Conservation (phyloP, 2,329 filamentous ascomycete genomes). For the Scytalidium lignicola region DNA sequence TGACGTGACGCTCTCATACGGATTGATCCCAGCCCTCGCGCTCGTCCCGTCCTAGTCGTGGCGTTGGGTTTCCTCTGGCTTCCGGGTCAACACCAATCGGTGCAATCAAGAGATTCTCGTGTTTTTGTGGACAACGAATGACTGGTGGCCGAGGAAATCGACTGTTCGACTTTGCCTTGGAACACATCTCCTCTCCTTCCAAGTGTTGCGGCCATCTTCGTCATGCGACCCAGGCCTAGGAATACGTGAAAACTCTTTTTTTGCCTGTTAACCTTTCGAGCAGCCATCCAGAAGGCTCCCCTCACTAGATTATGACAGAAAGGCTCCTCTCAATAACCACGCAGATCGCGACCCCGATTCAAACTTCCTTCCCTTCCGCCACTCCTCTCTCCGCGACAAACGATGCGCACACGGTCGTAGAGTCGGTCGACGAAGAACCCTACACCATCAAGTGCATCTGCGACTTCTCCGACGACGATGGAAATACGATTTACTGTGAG, state of each 20-base stretch:
- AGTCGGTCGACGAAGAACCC: conserved; percentile 65
- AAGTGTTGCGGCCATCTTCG: conserved; percentile 29
- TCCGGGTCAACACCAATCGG: background rate
- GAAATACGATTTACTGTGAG: conserved; percentile 95
- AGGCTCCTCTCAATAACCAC: conserved; percentile 28
- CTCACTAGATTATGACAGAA: conserved; percentile 34
- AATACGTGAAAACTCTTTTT: conserved; percentile 25
- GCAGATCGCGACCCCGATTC: conserved; percentile 28
- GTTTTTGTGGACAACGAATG: conserved; percentile 6
- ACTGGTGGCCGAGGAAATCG: conserved; percentile 1
- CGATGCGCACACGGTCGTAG: conserved; percentile 30
- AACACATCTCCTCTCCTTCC: conserved; percentile 16
- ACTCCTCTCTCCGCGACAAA: conserved; percentile 12
- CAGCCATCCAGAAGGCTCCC: conserved; percentile 28
- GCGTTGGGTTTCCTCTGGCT: no score
- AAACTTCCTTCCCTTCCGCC: conserved; percentile 17
- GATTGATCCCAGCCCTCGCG: no score
- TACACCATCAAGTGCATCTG: conserved; percentile 99
- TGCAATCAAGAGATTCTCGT: background rate
- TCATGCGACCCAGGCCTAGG: conserved; percentile 31
- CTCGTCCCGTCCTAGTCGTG: no score
- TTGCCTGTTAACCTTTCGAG: conserved; percentile 22
- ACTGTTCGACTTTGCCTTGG: background rate
- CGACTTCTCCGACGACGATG: conserved; percentile 88
- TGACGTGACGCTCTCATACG: no score